A percentile compares a stretch with the other conserved stretches of the same genome.
These are phyloP conservation scores for Hymenoscyphus fructigenus DNA, from an alignment of 2,329 filamentous ascomycete species.

Conservation along the genomic window DNA sequence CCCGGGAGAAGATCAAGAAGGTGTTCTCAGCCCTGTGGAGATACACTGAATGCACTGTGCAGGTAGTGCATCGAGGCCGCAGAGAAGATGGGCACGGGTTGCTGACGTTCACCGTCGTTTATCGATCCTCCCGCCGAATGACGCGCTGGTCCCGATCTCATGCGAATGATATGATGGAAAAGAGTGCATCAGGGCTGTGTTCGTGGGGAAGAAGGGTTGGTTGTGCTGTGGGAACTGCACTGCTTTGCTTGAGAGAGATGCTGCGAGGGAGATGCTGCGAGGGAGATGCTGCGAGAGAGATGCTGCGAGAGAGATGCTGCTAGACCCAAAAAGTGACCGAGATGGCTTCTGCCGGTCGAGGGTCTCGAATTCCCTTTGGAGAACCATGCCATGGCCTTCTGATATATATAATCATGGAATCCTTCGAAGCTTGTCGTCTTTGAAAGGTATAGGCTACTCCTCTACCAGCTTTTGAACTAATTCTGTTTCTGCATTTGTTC, in stretches of 20 bases:
- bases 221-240: background rate
- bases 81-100: background rate
- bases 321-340: slow-evolving; percentile 1
- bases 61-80: background rate
- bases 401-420: background rate
- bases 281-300: background rate
- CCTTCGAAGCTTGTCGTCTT: background rate
- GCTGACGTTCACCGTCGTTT: background rate
- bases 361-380: no score
- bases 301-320: background rate
- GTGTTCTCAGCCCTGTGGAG: slow-evolving; percentile 12
- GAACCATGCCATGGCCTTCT: background rate
- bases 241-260: background rate
- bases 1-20: background rate
- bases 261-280: background rate
- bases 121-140: background rate
- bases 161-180: background rate
- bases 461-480: background rate
- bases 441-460: background rate
- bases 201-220: slow-evolving; percentile 6
- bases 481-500: background rate
- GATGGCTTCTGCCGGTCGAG: background rate
- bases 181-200: slow-evolving; percentile 12
- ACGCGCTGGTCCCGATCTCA: background rate
- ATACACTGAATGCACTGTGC: background rate